A percentile compares a stretch with the other conserved stretches of the same genome.
phyloP scores from a whole-genome alignment of 495 filamentous ascomycete species.

The Amphirosellinia nigrospora region DNA sequence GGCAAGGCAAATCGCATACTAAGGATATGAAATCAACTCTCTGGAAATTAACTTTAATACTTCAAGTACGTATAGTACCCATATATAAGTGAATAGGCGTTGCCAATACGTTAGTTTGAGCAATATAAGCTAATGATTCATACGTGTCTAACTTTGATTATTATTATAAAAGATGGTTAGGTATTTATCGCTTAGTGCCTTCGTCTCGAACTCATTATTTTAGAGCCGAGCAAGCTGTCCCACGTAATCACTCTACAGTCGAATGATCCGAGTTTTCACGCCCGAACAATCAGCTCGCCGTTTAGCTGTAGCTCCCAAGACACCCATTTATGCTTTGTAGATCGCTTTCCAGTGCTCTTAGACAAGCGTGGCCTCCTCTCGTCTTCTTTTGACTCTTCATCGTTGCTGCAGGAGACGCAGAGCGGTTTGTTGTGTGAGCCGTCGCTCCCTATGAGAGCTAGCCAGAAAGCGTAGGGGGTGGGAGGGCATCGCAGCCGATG shows the following conservation, averaged over 20 bases:
- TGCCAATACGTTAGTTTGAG: too few species aligned
- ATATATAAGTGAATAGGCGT: too few species aligned
- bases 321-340: slow-evolving; percentile 21
- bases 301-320: slow-evolving; percentile 25
- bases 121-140: too few species aligned
- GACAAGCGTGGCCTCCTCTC: background rate
- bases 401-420: slow-evolving; percentile 4
- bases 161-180: too few species aligned
- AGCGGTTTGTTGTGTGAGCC: slow-evolving; percentile 20
- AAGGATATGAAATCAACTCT: too few species aligned
- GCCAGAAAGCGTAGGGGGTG: slow-evolving; percentile 23
- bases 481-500: slow-evolving; percentile 21
- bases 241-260: background rate
- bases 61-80: too few species aligned
- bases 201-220: too few species aligned
- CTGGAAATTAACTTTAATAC: too few species aligned
- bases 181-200: too few species aligned
- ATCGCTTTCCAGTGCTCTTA: slow-evolving; percentile 9
- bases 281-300: slow-evolving; percentile 17
- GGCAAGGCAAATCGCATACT: too few species aligned
- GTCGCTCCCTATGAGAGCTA: slow-evolving; percentile 13
- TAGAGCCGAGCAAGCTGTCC: too few species aligned
- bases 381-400: background rate
- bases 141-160: background rate
- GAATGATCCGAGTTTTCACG: slow-evolving; percentile 17